Evolutionary conservation across 2,329 filamentous ascomycete species (phyloP).

Genomic region (Fusarium verrucosum): DNA sequence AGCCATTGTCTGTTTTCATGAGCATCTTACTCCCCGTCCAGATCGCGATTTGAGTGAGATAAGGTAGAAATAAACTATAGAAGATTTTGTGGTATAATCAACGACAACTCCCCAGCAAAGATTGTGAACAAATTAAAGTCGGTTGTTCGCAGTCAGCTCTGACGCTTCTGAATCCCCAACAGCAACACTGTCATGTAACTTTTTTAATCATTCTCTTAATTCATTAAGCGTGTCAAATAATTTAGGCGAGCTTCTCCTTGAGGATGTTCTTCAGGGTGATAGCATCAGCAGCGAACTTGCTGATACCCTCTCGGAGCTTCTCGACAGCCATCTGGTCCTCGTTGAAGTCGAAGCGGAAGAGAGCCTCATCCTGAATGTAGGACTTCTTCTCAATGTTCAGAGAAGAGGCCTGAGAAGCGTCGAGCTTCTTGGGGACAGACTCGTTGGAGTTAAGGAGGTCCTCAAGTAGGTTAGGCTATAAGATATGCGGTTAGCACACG

Average conservation of each 20-base stretch:
- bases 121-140: conserved; percentile 8
- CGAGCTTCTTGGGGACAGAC: conserved; percentile 90
- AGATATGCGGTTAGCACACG: conserved; percentile 21
- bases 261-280: conserved; percentile 93
- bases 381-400: conserved; percentile 86
- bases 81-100: conserved; percentile 38
- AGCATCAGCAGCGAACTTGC: conserved; percentile 97
- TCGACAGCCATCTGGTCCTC: conserved; percentile 99
- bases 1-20: conserved; percentile 19
- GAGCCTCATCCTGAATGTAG: conserved; percentile 88
- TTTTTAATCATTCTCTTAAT: conserved; percentile 28
- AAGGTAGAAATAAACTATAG: conserved; percentile 5
- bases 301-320: conserved; percentile 99
- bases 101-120: conserved; percentile 20
- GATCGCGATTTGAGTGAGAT: background rate
- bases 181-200: conserved; percentile 18
- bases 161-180: conserved; percentile 8
- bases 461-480: conserved; percentile 89
- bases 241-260: conserved; percentile 79
- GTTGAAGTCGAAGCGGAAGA: conserved; percentile 99
- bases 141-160: conserved; percentile 13
- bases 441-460: conserved; percentile 87
- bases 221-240: conserved; percentile 6
- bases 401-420: conserved; percentile 69
- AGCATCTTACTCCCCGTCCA: background rate